A percentile compares a stretch with the other conserved stretches of the same genome.
Conservation (phyloP, 1,284 basidiomycete species). For the Trametes polyzona region DNA sequence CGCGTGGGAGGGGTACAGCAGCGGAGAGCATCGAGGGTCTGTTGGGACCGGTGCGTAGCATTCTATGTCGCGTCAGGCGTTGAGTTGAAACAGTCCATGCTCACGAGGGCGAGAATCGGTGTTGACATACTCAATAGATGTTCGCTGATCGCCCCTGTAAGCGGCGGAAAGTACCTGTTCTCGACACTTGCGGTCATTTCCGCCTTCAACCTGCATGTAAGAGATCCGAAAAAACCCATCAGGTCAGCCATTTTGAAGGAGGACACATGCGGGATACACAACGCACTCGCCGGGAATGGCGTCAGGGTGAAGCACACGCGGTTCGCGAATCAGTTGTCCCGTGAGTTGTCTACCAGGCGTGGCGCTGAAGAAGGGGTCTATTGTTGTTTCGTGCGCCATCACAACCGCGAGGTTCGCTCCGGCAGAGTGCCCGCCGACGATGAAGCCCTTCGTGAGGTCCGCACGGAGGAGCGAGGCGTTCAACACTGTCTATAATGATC, state of each 20-base stretch:
- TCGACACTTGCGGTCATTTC: slow-evolving; percentile 27
- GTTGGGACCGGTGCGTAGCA: slow-evolving; percentile 3
- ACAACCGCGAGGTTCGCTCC: slow-evolving; percentile 28
- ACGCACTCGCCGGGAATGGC: slow-evolving; percentile 18
- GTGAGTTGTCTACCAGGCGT: slow-evolving; percentile 10
- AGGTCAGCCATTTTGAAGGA: neutral
- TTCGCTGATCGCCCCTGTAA: slow-evolving; percentile 3
- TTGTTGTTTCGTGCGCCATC: slow-evolving; percentile 23
- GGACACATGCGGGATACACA: neutral
- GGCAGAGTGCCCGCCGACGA: slow-evolving; percentile 31
- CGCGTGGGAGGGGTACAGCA: slow-evolving; percentile 20
- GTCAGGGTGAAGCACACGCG: slow-evolving; percentile 8
- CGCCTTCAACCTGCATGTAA: slow-evolving; percentile 5
- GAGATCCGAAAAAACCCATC: too few species aligned
- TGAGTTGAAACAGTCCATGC: too few species aligned
- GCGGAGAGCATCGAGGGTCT: slow-evolving; percentile 20
- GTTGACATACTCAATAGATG: neutral
- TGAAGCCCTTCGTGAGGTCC: neutral
- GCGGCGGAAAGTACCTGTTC: slow-evolving; percentile 21
- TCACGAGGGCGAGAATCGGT: slow-evolving; percentile 3
- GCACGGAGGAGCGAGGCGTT: neutral
- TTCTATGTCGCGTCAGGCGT: neutral
- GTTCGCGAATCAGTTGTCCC: slow-evolving; percentile 18
- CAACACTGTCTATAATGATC: neutral
- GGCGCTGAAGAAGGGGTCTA: slow-evolving; percentile 24